These are phyloP conservation scores for Macrolepiota albuminosa DNA, from an alignment of 768 basidiomycete species.

Conservation along the genomic window DNA sequence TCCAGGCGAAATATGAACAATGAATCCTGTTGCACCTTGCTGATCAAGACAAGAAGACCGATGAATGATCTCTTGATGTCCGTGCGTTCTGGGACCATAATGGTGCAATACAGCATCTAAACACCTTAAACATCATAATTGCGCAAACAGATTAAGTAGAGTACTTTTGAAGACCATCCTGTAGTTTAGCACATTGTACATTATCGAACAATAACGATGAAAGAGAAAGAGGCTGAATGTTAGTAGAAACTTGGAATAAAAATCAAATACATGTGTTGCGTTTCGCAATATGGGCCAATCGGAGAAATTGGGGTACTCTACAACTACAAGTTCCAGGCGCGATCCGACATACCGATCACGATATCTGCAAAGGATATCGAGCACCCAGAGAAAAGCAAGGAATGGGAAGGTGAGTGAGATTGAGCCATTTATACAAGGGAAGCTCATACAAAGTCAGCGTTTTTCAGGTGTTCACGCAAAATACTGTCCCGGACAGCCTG, in stretches of 20 bases:
- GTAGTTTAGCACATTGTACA: neutral
- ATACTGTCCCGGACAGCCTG: conserved; percentile 53
- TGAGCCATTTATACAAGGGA: neutral
- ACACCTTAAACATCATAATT: neutral
- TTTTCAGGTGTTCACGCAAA: conserved; percentile 44
- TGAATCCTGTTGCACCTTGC: too few species aligned
- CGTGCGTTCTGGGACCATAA: neutral
- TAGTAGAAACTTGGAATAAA: neutral
- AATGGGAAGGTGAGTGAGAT: neutral
- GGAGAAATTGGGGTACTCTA: neutral
- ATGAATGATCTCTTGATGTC: too few species aligned
- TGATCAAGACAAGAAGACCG: too few species aligned
- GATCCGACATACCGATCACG: neutral
- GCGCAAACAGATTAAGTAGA: neutral
- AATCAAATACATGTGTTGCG: neutral
- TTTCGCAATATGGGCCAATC: neutral
- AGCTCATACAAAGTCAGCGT: conserved; percentile 28
- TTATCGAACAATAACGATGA: neutral
- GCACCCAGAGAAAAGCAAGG: neutral
- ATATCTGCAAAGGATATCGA: neutral
- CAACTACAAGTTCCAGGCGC: neutral
- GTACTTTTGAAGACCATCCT: neutral
- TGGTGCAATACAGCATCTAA: neutral
- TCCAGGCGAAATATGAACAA: neutral
- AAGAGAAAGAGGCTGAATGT: neutral